Evolutionary conservation across 306 rosid genomes (phyloP).

Genomic region (Cicer bijugum): DNA sequence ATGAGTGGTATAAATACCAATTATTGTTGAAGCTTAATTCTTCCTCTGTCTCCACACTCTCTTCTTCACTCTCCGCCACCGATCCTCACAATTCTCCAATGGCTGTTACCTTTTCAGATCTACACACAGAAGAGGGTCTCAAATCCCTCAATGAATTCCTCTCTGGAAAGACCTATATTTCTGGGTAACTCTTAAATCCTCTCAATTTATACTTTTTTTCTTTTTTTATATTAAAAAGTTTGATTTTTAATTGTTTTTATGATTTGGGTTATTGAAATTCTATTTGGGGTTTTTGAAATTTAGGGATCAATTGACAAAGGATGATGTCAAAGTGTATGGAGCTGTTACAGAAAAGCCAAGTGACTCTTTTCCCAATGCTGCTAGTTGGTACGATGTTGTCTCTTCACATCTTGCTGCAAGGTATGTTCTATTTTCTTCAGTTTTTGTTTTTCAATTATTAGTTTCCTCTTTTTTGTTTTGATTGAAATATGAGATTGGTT

Average conservation of each 20-base stretch:
- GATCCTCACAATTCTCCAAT: slow-evolving; percentile 40
- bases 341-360: slow-evolving; percentile 65
- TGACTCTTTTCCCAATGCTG: slow-evolving; percentile 56
- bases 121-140: slow-evolving; percentile 78
- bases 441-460: neutral
- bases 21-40: neutral
- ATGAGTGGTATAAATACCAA: slow-evolving; percentile 44
- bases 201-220: neutral
- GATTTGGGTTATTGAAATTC: slow-evolving; percentile 27
- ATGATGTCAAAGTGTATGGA: slow-evolving; percentile 79
- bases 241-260: neutral
- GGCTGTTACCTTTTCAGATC: slow-evolving; percentile 90
- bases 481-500: neutral
- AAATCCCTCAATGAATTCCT: slow-evolving; percentile 73
- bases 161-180: slow-evolving; percentile 70
- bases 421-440: slow-evolving; percentile 43
- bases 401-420: slow-evolving; percentile 65
- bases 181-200: slow-evolving; percentile 57
- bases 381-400: slow-evolving; percentile 71
- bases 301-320: slow-evolving; percentile 73
- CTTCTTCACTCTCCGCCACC: neutral
- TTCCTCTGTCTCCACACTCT: neutral
- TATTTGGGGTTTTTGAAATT: neutral
- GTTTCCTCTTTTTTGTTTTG: neutral
- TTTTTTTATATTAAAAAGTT: neutral